Percentiles rank a stretch among this genome's conserved stretches.
Conservation (phyloP, 2,329 filamentous ascomycete genomes). For the Aspergillus puulaauensis region DNA sequence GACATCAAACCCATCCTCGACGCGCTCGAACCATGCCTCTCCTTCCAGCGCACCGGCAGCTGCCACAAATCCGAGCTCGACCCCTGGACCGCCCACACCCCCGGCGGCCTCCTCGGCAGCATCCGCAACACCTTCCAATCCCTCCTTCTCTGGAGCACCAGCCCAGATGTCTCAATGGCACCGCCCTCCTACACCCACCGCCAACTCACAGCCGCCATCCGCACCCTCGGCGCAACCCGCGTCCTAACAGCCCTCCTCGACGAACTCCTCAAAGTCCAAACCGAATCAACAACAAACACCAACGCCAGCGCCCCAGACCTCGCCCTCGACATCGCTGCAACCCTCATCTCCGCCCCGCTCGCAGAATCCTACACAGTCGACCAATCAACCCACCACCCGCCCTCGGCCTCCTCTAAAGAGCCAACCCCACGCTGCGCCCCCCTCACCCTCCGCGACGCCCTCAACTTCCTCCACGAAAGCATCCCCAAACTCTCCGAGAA, state of each 20-base stretch:
- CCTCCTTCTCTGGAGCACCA: constrained; percentile 53
- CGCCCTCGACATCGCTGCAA: constrained; percentile 45
- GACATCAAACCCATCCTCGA: constrained; percentile 56
- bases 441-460: constrained; percentile 43
- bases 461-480: constrained; percentile 38
- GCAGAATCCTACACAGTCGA: constrained; percentile 41
- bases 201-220: constrained; percentile 47
- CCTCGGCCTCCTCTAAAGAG: constrained; percentile 34
- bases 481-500: constrained; percentile 43
- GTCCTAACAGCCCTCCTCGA: constrained; percentile 41
- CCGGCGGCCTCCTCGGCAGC: constrained; percentile 47
- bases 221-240: constrained; percentile 40
- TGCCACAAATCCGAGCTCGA: constrained; percentile 51
- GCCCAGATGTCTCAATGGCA: constrained; percentile 51
- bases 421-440: constrained; percentile 31
- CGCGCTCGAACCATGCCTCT: constrained; percentile 50
- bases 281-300: constrained; percentile 19
- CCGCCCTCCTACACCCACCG: constrained; percentile 57
- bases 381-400: constrained; percentile 32
- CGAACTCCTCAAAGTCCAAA: constrained; percentile 44
- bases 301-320: constrained; percentile 38
- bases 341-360: constrained; percentile 43
- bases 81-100: constrained; percentile 49
- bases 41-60: constrained; percentile 51
- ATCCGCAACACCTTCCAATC: constrained; percentile 53